Evolutionary conservation across 768 basidiomycete species (phyloP), one percentile per base, ranked within the genome.

Genomic region (Xerocomellus chrysenteron): DNA sequence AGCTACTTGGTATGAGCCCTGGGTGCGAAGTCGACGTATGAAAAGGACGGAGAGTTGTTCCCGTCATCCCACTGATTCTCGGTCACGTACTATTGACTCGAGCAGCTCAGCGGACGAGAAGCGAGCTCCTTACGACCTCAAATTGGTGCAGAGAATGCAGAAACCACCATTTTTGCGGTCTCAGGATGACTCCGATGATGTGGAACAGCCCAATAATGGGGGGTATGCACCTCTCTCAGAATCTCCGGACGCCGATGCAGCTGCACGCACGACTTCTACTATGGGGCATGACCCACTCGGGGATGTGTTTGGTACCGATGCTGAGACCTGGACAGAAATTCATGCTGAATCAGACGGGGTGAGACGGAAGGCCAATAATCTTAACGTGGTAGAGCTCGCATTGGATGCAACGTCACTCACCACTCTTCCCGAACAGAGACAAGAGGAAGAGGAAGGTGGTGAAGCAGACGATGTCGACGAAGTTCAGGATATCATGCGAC

Each of bases 1-100:
- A 60, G 94, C 93, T 2, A 75, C 75, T 4, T 97, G 94, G 94
- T 94, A 87, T 60, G 86, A 86, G n/a, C 85, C 86, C 9, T 96
- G 92, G 91, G 57, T 85, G 28, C 79, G 84, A 54, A 89, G 85
- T 64, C 75, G 89, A 54, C 78, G 78, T 55, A 74, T 77, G 46
- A 88, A 83, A 68, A 76, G 88, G 26, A 66, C 76, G 36, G 80
- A 78, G 60, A 81, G 79, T 58, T 65, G 73, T 43, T 62, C 69
- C 19, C 68, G 70, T 41, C 65, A 61, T 24, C 66, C 57, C 65
- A 62, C 62, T 45, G 52, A 60, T 43, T 68, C 66, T 56, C 53
- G 48, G 10, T 55, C 72, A 33, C 60, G 55, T 42, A 52, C 65
- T 28, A 55, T 61, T 7, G 66, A 66, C 35, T 69, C 61, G 52